Evolutionary conservation across 192 early-diverging fungal genomes (phyloP).

Genomic region (Spizellomyces sp.): DNA sequence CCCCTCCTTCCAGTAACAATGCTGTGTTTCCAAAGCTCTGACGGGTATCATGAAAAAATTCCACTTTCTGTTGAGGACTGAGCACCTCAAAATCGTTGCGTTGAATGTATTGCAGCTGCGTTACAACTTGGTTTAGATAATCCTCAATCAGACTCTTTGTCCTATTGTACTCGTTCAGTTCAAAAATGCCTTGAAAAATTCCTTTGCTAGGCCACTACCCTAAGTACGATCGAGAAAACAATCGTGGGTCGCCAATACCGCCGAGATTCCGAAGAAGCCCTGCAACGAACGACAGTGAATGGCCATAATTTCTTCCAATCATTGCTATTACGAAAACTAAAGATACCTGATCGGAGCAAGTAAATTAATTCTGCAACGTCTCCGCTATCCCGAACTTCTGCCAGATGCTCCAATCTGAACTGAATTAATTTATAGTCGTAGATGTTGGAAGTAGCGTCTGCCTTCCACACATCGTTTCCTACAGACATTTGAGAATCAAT

Average conservation of each 20-base stretch:
- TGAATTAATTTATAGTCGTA: slow-evolving; percentile 72
- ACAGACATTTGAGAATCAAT: background rate
- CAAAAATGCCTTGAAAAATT: too few species aligned
- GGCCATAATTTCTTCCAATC: slow-evolving; percentile 2
- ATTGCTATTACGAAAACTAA: background rate
- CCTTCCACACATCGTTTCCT: slow-evolving; percentile 59
- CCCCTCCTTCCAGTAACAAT: slow-evolving; percentile 71
- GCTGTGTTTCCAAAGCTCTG: slow-evolving; percentile 79
- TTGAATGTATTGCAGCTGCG: slow-evolving; percentile 55
- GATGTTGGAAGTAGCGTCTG: slow-evolving; percentile 49
- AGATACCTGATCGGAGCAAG: slow-evolving; percentile 56
- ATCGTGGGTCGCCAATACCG: slow-evolving; percentile 64
- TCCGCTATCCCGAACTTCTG: slow-evolving; percentile 44
- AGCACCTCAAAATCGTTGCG: slow-evolving; percentile 32
- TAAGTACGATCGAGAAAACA: slow-evolving; percentile 60
- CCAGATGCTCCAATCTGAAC: slow-evolving; percentile 50
- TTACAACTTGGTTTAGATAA: slow-evolving; percentile 71
- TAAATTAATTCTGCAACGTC: slow-evolving; percentile 59
- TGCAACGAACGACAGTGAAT: background rate
- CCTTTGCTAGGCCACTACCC: slow-evolving; percentile 39
- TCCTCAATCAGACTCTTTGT: slow-evolving; percentile 78
- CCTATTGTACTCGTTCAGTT: slow-evolving; percentile 16
- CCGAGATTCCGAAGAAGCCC: slow-evolving; percentile 75
- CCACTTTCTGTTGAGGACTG: slow-evolving; percentile 56
- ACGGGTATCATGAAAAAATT: slow-evolving; percentile 73